Conservation (phyloP, 2,329 filamentous ascomycete species). For the Cladophialophora bantiana region DNA sequence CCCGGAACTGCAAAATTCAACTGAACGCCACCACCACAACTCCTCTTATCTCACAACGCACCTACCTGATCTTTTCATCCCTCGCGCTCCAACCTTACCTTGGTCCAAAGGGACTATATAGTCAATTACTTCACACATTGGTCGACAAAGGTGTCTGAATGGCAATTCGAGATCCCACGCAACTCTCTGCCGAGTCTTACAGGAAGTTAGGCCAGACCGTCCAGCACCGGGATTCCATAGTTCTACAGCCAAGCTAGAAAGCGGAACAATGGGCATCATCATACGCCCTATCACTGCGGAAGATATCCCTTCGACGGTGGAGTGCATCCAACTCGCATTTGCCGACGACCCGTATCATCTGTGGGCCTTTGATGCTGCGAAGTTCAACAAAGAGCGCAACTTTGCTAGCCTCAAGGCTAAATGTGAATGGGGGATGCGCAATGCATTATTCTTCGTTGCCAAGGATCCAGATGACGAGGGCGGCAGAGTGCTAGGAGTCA, state of each 20-base stretch:
- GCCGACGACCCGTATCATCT: constrained; percentile 70
- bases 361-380: constrained; percentile 65
- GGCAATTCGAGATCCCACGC: not conserved
- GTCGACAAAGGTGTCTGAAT: not conserved
- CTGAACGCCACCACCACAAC: not conserved
- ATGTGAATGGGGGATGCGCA: constrained; percentile 73
- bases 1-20: not conserved
- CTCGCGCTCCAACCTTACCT: not conserved
- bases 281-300: constrained; percentile 62
- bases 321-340: constrained; percentile 71
- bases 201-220: not conserved
- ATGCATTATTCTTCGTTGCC: constrained; percentile 73
- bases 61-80: not conserved
- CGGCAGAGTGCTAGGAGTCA: constrained; percentile 68
- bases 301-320: constrained; percentile 70
- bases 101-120: not conserved
- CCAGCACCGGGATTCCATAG: not conserved
- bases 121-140: not conserved
- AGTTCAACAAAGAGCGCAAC: constrained; percentile 69
- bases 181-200: not conserved
- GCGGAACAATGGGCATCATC: constrained; percentile 57
- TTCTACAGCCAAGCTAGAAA: not conserved
- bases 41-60: not conserved
- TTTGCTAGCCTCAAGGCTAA: constrained; percentile 68
- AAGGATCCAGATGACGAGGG: constrained; percentile 59